These are phyloP conservation scores for Wickerhamiella infanticola DNA, from an alignment of 1,139 yeast species.

Conservation along the genomic window DNA sequence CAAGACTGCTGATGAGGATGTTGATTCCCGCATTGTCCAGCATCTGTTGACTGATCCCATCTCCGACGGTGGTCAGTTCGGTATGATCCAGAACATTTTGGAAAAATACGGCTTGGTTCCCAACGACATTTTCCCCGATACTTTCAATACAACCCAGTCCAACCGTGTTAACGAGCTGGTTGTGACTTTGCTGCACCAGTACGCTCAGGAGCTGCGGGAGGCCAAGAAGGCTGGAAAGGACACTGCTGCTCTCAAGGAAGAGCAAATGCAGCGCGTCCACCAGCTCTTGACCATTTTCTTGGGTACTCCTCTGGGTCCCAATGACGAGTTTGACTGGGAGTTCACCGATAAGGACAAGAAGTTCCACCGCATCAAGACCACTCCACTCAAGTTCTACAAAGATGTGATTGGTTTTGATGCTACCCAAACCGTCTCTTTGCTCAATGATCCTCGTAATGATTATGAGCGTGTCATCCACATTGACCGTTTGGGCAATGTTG, in stretches of 20 bases:
- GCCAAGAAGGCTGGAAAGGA: slow-evolving; percentile 22
- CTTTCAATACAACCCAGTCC: slow-evolving; percentile 46
- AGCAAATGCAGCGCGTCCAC: slow-evolving; percentile 46
- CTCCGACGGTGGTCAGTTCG: slow-evolving; percentile 77
- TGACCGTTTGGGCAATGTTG: slow-evolving; percentile 57
- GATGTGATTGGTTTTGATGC: slow-evolving; percentile 40
- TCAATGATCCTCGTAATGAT: slow-evolving; percentile 67
- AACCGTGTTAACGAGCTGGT: slow-evolving; percentile 43
- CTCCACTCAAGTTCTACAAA: slow-evolving; percentile 48
- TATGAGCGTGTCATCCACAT: slow-evolving; percentile 49
- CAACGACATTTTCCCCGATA: slow-evolving; percentile 53
- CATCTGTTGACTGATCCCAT: slow-evolving; percentile 48
- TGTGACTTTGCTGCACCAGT: slow-evolving; percentile 57
- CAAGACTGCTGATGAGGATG: slow-evolving; percentile 46
- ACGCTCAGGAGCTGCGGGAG: slow-evolving; percentile 49
- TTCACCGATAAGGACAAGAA: slow-evolving; percentile 58
- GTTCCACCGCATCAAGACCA: slow-evolving; percentile 35
- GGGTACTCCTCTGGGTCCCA: slow-evolving; percentile 66
- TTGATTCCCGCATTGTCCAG: slow-evolving; percentile 54
- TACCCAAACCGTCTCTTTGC: slow-evolving; percentile 42
- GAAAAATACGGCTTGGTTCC: slow-evolving; percentile 68
- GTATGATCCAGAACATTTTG: slow-evolving; percentile 59
- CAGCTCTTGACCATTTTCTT: slow-evolving; percentile 47
- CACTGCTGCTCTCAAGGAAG: slow-evolving; percentile 27
- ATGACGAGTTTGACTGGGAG: slow-evolving; percentile 56